phyloP scores from a whole-genome alignment of 2,329 filamentous ascomycete species.

The Ustilaginoidea virens region DNA sequence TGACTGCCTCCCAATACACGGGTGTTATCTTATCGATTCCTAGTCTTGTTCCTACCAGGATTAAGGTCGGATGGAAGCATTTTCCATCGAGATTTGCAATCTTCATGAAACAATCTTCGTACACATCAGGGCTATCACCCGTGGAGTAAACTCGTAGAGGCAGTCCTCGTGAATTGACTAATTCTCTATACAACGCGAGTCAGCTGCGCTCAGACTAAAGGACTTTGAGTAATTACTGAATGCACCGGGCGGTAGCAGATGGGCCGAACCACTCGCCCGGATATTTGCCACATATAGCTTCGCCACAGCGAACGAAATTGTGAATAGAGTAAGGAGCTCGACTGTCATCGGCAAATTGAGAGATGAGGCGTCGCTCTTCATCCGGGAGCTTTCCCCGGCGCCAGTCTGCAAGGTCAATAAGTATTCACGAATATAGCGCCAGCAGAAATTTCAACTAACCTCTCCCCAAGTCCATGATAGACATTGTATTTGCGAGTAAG shows the following conservation, averaged over 20 bases:
- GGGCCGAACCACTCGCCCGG: conserved; percentile 98
- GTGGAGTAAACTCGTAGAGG: conserved; percentile 74
- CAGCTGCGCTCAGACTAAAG: too few relatives aligned
- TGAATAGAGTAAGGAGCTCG: conserved; percentile 87
- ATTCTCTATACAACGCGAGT: too few relatives aligned
- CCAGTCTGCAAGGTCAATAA: conserved; percentile 43
- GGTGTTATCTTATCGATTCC: conserved; percentile 91
- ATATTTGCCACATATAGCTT: conserved; percentile 76
- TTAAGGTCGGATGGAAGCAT: conserved; percentile 66
- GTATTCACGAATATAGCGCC: background rate
- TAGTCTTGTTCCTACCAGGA: conserved; percentile 75
- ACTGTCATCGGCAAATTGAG: conserved; percentile 76
- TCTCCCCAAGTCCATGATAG: conserved; percentile 59
- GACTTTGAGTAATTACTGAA: conserved; percentile 48
- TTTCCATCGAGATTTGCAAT: conserved; percentile 54
- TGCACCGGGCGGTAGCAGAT: conserved; percentile 88
- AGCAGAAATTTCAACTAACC: conserved; percentile 31
- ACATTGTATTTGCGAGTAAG: conserved; percentile 73
- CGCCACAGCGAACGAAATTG: conserved; percentile 80
- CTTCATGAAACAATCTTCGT: conserved; percentile 74
- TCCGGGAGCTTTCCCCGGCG: conserved; percentile 40
- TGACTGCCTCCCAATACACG: conserved; percentile 90
- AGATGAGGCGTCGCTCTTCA: conserved; percentile 57
- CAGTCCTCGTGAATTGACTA: conserved; percentile 51
- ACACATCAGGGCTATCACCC: conserved; percentile 80